Evolutionary conservation across 768 basidiomycete species (phyloP).

Genomic region (Atractiella rhizophila): DNA sequence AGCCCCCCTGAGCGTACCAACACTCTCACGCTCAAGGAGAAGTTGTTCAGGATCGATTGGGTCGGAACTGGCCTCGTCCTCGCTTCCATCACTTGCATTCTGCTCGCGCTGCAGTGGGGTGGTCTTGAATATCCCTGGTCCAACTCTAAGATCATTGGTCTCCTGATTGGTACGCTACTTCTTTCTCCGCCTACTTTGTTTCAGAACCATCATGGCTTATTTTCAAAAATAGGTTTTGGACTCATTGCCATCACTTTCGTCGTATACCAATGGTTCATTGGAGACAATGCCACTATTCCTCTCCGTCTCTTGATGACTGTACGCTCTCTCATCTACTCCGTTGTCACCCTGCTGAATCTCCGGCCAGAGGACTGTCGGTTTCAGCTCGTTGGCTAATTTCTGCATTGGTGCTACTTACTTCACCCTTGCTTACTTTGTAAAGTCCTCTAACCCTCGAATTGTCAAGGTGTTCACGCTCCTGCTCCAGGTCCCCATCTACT

Average conservation of each 20-base stretch:
- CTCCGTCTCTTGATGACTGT: slow-evolving; percentile 21
- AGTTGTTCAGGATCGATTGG: background rate
- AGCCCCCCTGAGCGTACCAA: background rate
- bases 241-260: slow-evolving; percentile 19
- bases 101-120: background rate
- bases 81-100: background rate
- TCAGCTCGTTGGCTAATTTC: no score
- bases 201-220: slow-evolving; percentile 9
- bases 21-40: background rate
- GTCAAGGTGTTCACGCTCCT: no score
- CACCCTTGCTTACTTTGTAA: no score
- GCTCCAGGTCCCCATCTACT: no score
- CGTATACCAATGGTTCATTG: slow-evolving; percentile 22
- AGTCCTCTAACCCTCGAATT: no score
- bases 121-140: background rate
- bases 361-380: no score
- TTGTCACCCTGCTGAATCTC: no score
- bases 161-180: slow-evolving; percentile 7
- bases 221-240: slow-evolving; percentile 17
- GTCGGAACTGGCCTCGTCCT: background rate
- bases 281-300: slow-evolving; percentile 25
- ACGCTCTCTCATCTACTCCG: no score
- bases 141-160: background rate
- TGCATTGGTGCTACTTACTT: no score
- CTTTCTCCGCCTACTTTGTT: background rate